Evolutionary conservation across 1,284 basidiomycete genomes (phyloP), one percentile per base, ranked within the genome.

Genomic region (Pterulicium gracile): DNA sequence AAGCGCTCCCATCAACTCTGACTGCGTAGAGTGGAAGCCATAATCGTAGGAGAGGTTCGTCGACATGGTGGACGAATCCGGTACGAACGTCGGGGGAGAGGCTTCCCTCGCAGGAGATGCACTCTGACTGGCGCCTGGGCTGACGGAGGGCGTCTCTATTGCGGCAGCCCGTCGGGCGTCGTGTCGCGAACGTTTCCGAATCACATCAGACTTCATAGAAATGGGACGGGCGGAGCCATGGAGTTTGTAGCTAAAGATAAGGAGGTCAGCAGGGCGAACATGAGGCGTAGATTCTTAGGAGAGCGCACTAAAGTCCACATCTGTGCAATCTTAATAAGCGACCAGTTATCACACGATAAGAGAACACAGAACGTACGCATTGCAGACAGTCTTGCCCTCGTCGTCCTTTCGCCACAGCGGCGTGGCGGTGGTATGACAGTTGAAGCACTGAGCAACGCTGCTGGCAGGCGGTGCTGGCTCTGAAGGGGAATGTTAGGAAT

Each of bases 371-470:
- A 76, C 80, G 62, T 65, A 91, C 73, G 88, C 89, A 57, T 92
- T 91, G 70, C 89, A 92, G 43, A 91, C 86, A 1, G 88, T 90
- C 69, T 89, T 89, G 47, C 89, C 89, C 60, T 91, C 88, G 55
- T 90, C 88, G 58, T 91, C 88, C 62, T 90, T 90, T 53, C 89
- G 72, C 88, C 88, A 92, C 27, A 91, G 73, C n/a, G 88, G 89
- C 3, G 88, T 91, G 18, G 88, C 86, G 2, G 85, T 90, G 17
- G 88, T 92, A 56, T 88, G 83, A 65, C 88, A 91, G 58, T 91
- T 92, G 64, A 85, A 88, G 66, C 88, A 92, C 68, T 87, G 83
- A 3, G 84, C 85, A 69, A 63, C 53, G 52, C 54, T 53, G 45
- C 58, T 51, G 48, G 55, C 54, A 56, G 56, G n/a, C 7, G 39